These are phyloP conservation scores for Erysimum cheiranthoides DNA, from an alignment of 345 rosid genomes.

Conservation along the genomic window DNA sequence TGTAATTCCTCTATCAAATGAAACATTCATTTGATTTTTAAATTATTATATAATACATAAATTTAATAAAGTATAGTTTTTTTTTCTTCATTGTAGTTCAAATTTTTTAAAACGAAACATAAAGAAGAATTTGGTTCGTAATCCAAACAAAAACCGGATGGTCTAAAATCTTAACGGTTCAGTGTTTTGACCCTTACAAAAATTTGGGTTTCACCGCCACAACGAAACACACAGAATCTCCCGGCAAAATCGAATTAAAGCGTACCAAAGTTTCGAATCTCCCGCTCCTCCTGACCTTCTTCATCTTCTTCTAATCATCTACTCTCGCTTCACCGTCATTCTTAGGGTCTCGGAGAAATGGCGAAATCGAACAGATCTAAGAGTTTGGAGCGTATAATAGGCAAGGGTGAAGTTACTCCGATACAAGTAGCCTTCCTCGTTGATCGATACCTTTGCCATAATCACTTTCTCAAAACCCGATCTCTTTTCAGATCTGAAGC, in stretches of 20 bases:
- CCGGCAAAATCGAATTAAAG: conserved; percentile 44
- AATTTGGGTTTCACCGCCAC: conserved; percentile 31
- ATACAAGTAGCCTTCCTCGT: conserved; percentile 86
- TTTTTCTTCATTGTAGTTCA: too few species aligned
- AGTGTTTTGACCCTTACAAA: background rate
- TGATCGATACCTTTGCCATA: conserved; percentile 87
- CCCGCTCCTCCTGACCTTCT: conserved; percentile 34
- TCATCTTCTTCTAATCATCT: background rate
- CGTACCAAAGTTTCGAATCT: conserved; percentile 26
- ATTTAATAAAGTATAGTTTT: too few species aligned
- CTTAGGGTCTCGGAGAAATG: conserved; percentile 47
- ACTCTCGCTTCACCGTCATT: background rate
- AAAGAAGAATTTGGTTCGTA: too few species aligned
- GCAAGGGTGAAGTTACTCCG: conserved; percentile 88
- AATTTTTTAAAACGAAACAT: too few species aligned
- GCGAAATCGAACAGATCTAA: conserved; percentile 64
- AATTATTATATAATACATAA: too few species aligned
- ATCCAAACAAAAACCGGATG: too few species aligned
- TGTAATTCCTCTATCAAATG: too few species aligned
- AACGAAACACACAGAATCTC: background rate
- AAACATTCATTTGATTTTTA: too few species aligned
- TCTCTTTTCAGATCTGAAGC: conserved; percentile 78
- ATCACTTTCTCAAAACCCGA: conserved; percentile 67
- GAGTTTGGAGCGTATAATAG: conserved; percentile 49
- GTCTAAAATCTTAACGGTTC: conserved; percentile 12